These are phyloP conservation scores for Lepiota brunneoincarnata DNA, from an alignment of 768 basidiomycete species.

Conservation along the genomic window DNA sequence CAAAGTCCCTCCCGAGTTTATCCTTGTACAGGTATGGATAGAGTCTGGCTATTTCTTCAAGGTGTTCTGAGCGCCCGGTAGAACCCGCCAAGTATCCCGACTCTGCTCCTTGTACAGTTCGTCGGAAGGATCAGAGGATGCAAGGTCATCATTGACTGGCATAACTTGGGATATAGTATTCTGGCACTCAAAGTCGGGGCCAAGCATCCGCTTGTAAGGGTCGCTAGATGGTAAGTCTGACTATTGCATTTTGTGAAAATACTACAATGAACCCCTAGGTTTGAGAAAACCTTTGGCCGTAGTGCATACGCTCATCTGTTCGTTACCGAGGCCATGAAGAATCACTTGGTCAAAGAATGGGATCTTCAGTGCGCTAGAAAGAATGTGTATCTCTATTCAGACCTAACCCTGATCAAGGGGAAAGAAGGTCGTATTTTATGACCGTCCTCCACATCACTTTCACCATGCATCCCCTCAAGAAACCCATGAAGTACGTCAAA, in stretches of 20 bases:
- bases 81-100: slow-evolving; percentile 98
- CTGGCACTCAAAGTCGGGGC: slow-evolving; percentile 79
- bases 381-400: not conserved
- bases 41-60: not conserved
- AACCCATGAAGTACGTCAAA: slow-evolving; percentile 63
- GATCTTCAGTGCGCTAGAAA: slow-evolving; percentile 58
- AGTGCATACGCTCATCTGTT: slow-evolving; percentile 88
- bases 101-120: slow-evolving; percentile 81
- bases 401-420: slow-evolving; percentile 49
- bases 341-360: slow-evolving; percentile 71
- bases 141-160: slow-evolving; percentile 97
- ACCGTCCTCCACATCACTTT: slow-evolving; percentile 88
- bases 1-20: slow-evolving; percentile 70
- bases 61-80: slow-evolving; percentile 26
- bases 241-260: not conserved
- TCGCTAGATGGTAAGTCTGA: slow-evolving; percentile 67
- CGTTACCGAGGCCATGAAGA: slow-evolving; percentile 86
- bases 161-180: slow-evolving; percentile 95
- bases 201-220: slow-evolving; percentile 62
- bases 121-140: slow-evolving; percentile 65
- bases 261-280: slow-evolving; percentile 45
- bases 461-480: slow-evolving; percentile 67
- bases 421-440: slow-evolving; percentile 74
- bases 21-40: slow-evolving; percentile 81
- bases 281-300: slow-evolving; percentile 79